These are phyloP conservation scores for Schizochytrium sp. DNA, from an alignment of 108 stramenopile species.

Conservation along the genomic window DNA sequence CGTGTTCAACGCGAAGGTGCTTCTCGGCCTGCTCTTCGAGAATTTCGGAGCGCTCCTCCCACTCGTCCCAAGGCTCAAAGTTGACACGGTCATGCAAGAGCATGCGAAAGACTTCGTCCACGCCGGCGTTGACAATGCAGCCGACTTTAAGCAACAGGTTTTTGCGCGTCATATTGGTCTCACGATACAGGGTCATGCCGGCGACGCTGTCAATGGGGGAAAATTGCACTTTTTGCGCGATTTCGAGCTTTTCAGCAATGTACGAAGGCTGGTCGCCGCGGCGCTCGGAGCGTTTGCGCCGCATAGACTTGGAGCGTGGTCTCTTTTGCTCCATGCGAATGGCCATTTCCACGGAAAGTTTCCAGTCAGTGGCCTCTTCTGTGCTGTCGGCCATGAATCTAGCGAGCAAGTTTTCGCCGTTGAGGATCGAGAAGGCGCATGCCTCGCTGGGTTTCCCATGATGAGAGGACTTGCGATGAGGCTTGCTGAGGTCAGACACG, in stretches of 20 bases:
- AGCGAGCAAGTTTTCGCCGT: neutral
- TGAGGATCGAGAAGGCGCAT: constrained; percentile 11
- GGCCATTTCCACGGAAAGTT: neutral
- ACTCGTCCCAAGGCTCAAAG: neutral
- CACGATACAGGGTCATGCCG: neutral
- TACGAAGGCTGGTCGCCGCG: constrained; percentile 18
- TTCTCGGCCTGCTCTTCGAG: neutral
- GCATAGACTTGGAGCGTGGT: neutral
- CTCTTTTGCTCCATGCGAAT: neutral
- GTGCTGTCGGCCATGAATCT: neutral
- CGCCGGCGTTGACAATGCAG: neutral
- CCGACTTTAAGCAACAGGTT: neutral
- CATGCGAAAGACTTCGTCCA: neutral
- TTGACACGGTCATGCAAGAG: neutral
- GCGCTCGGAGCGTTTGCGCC: neutral
- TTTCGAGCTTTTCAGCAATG: neutral
- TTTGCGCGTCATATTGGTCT: neutral
- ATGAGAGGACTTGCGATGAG: neutral
- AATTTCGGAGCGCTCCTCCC: neutral
- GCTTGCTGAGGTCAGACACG: neutral
- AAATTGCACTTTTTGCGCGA: neutral
- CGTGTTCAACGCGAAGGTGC: neutral
- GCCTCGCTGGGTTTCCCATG: neutral
- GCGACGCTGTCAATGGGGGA: neutral
- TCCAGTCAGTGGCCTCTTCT: neutral